A percentile compares a stretch with the other conserved stretches of the same genome.
Conservation (phyloP, 257 asterid species). For the Salvia miltiorrhiza region DNA sequence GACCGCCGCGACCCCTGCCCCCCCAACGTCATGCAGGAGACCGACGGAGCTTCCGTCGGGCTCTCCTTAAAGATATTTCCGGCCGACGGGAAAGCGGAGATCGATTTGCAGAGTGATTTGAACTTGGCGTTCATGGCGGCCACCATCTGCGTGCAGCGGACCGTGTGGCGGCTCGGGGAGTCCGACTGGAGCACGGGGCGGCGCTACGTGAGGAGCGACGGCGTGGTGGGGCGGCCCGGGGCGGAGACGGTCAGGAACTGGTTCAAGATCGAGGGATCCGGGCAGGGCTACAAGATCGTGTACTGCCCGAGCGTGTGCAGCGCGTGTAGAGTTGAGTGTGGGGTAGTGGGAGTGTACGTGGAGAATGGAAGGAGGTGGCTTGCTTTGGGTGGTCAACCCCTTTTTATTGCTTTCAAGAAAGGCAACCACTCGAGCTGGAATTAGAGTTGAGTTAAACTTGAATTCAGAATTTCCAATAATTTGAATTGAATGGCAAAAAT, state of each 20-base stretch:
- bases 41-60: constrained; percentile 32
- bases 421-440: not conserved
- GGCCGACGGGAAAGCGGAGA: constrained; percentile 12
- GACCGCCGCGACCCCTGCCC: constrained; percentile 42
- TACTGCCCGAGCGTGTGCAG: constrained; percentile 48
- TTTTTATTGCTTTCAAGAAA: constrained; percentile 38
- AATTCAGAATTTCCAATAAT: too few species aligned
- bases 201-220: constrained; percentile 45
- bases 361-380: constrained; percentile 52
- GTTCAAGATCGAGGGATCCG: constrained; percentile 43
- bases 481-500: too few species aligned
- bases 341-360: constrained; percentile 40
- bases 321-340: constrained; percentile 38
- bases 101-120: constrained; percentile 32
- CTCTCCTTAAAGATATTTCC: constrained; percentile 41
- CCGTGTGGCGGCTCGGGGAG: constrained; percentile 42
- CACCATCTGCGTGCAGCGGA: constrained; percentile 53
- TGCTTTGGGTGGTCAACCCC: constrained; percentile 41
- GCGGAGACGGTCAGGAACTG: constrained; percentile 40
- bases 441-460: not conserved
- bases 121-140: constrained; percentile 45
- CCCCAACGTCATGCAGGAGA: constrained; percentile 38
- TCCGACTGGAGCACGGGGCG: constrained; percentile 27
- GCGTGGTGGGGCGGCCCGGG: constrained; percentile 40
- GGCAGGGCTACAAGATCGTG: constrained; percentile 40